Evolutionary conservation across 1,139 yeast genomes (phyloP), one percentile per base, ranked within the genome.

Genomic region (Suhomyces yuchorum): DNA sequence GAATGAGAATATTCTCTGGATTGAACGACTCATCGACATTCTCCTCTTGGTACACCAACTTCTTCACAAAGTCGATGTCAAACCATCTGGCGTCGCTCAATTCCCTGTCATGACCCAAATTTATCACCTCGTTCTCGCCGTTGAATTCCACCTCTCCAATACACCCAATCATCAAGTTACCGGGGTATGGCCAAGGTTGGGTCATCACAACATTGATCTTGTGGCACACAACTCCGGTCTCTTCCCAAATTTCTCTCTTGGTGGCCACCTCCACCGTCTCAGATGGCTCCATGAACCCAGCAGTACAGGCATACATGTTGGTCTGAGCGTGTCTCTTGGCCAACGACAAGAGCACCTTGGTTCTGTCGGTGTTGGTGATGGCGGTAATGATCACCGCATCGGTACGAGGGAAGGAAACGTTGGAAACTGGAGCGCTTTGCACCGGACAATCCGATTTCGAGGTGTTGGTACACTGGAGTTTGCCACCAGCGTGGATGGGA

Each of bases 141-240:
- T 84, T 76, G 59, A 81, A 82, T 8, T 85, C 87, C 1, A 85
- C 60, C 34, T 77, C 75, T 0, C 89, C 97, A 49, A 91, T 65
- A 65, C 97, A 91, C 9, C 98, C 98, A 57, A 93, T 78, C 98
- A 92, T 92, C 59, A 93, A 68, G 62, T 87, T 91, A 0, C 90
- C 90, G 1, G 98, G 98, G 68, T 84, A 92, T 20, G 98, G 99
- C 97, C 97, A 91, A 6, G 97, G 97, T 66, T 91, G 97, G 8
- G 93, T 81, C 61, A 82, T 75, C 26, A 85, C 70, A 44, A 91
- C 76, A 44, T 73, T 66, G 32, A 91, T 85, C 38, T 75, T 70
- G 34, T 79, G 73, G 44, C 87, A 83, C 39, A 70, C 76, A 32
- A 90, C 88, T 3, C 99, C 99, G 2, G 97, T 85, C 66, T 92